Evolutionary conservation across 805 yeast species (phyloP).

Genomic region (Zygoascus biomembranicola): DNA sequence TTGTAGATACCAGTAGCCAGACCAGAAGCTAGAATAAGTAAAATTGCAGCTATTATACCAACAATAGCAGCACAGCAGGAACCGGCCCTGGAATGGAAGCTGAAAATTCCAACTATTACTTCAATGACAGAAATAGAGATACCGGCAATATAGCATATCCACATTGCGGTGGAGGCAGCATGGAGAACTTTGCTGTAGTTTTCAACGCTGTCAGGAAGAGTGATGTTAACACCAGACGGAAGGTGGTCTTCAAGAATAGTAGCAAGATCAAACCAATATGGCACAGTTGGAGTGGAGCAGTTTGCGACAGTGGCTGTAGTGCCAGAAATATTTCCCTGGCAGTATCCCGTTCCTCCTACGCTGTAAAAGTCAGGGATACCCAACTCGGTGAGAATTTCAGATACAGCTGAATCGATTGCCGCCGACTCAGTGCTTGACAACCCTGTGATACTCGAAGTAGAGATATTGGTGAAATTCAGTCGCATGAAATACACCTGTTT

Average conservation of each 20-base stretch:
- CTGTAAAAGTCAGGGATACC: constrained; percentile 42
- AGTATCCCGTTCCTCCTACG: constrained; percentile 59
- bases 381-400: constrained; percentile 18
- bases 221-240: constrained; percentile 25
- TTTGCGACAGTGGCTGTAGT: constrained; percentile 29
- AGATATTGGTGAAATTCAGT: constrained; percentile 34
- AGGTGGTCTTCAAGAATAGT: constrained; percentile 24
- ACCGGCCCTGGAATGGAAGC: constrained; percentile 40
- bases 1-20: constrained; percentile 56
- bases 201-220: constrained; percentile 48
- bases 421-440: constrained; percentile 11
- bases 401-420: constrained; percentile 11
- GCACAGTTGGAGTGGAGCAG: constrained; percentile 49
- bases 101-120: constrained; percentile 34
- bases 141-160: constrained; percentile 44
- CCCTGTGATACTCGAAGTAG: constrained; percentile 18
- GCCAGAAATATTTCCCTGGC: constrained; percentile 34
- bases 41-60: constrained; percentile 28
- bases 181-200: constrained; percentile 39
- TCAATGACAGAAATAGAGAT: constrained; percentile 35
- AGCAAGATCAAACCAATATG: constrained; percentile 50
- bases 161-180: constrained; percentile 47
- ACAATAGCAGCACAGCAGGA: constrained; percentile 39
- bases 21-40: constrained; percentile 39
- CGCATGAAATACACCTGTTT: constrained; percentile 41